Evolutionary conservation across 176 grass and related monocot species (phyloP), one percentile per base, ranked within the genome.

Genomic region (Ampelocalamus luodianensis): DNA sequence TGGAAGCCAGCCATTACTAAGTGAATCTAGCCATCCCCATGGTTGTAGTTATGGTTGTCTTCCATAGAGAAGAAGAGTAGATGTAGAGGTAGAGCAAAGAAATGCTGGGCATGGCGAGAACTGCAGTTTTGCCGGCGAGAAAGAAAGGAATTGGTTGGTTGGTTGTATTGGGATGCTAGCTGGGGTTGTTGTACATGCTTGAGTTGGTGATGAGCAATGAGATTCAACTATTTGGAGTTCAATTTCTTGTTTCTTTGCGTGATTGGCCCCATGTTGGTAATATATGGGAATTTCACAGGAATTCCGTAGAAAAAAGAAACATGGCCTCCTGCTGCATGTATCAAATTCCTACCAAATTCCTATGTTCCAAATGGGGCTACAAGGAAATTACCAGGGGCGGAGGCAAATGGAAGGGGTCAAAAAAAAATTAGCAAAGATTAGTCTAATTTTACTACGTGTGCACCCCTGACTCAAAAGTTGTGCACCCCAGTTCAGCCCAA

Each of bases 151-250:
- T 48, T 45, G 49, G 26, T 77, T 56, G 18, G 46, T 43, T 56
- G 72, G n/a, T 22, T 73, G 10, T 24, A 26, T 39, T 75, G 32
- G 44, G 20, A 23, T 7, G 53, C 14, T 74, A 9, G 3, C 59
- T 51, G 43, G 26, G 24, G 10, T 26, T 45, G n/a, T 40, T 76
- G 83, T 68, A 68, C 49, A 68, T 85, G 59, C 23, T 74, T 45
- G n/a, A 86, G 23, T 86, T 64, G 15, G 67, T 64, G 15, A 65
- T 73, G 65, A 26, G 68, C 66, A 79, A 79, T 72, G 22, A 65
- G 71, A 40, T 49, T 74, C 55, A 63, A 24, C n/a, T 18, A 48
- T 12, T 70, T 85, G 23, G 13, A 16, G 38, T 49, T 45, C n/a
- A 34, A 34, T 34, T 34, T 34, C 32, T 34, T 34, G 32, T 34